Conservation (phyloP, 139 green algal genomes). For the Chlorella ohadii region DNA sequence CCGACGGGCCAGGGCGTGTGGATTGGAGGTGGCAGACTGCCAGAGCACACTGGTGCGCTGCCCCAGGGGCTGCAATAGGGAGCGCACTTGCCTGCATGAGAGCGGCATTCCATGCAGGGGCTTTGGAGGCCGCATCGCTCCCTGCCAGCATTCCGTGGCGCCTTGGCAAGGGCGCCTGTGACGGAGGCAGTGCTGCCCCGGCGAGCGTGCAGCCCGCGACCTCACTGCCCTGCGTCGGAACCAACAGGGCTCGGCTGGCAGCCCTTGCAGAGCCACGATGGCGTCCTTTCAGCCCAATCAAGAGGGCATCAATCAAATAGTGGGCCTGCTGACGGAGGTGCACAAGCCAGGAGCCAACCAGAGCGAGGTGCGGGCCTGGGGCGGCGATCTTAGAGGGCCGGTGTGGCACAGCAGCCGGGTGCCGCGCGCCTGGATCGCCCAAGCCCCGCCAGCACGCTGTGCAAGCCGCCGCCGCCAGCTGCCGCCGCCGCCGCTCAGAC, state of each 20-base stretch:
- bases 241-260: too few species aligned
- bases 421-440: neutral
- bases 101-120: too few species aligned
- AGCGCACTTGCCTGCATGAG: neutral
- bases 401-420: too few species aligned
- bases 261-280: neutral
- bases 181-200: too few species aligned
- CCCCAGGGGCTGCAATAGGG: neutral
- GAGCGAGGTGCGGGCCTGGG: constrained; percentile 53
- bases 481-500: neutral
- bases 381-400: too few species aligned
- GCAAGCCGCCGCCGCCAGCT: too few species aligned
- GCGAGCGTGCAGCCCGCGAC: too few species aligned
- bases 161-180: too few species aligned
- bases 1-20: neutral
- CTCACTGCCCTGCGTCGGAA: too few species aligned
- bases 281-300: neutral
- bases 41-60: neutral
- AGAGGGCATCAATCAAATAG: constrained; percentile 78
- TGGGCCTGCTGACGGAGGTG: constrained; percentile 76
- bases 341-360: constrained; percentile 89
- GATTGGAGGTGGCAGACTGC: neutral
- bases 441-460: neutral
- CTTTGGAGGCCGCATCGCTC: too few species aligned
- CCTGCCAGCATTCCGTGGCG: too few species aligned